Evolutionary conservation across 768 basidiomycete species (phyloP).

Genomic region (Imleria badia): DNA sequence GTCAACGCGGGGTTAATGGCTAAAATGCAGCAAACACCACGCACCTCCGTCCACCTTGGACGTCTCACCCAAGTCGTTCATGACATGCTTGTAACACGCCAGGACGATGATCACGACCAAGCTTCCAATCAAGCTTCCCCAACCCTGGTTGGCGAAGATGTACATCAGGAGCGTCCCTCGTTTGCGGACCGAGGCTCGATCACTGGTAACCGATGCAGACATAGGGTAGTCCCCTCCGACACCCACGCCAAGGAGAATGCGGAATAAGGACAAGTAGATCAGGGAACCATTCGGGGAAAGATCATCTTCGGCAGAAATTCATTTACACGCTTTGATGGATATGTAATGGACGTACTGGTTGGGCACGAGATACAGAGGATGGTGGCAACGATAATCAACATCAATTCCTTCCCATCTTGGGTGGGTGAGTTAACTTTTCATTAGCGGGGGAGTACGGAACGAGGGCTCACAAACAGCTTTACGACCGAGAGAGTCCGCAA

Average conservation of each 20-base stretch:
- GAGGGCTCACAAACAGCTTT: conserved; percentile 57
- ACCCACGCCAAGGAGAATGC: conserved; percentile 74
- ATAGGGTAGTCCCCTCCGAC: conserved; percentile 82
- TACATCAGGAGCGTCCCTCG: conserved; percentile 75
- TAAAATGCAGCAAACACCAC: conserved; percentile 17
- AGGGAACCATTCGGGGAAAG: conserved; percentile 52
- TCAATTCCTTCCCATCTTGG: conserved; percentile 73
- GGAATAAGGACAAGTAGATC: conserved; percentile 64
- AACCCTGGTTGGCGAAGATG: conserved; percentile 77
- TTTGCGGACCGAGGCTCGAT: conserved; percentile 62
- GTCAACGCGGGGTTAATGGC: not conserved
- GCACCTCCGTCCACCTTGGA: conserved; percentile 70
- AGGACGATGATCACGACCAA: conserved; percentile 65
- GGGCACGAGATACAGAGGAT: conserved; percentile 68
- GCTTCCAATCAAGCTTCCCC: conserved; percentile 68
- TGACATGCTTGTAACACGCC: conserved; percentile 58
- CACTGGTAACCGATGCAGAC: conserved; percentile 67
- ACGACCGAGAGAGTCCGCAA: conserved; percentile 66
- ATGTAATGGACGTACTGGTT: conserved; percentile 40
- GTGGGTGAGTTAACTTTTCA: conserved; percentile 1
- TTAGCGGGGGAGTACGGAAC: not conserved
- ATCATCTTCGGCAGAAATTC: conserved; percentile 32
- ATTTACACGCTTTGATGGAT: not conserved
- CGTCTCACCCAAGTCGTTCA: conserved; percentile 56
- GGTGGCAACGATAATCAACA: conserved; percentile 78